Evolutionary conservation across 2,329 filamentous ascomycete genomes (phyloP), one percentile per base, ranked within the genome.

Genomic region (Leptoxyphium fumago): DNA sequence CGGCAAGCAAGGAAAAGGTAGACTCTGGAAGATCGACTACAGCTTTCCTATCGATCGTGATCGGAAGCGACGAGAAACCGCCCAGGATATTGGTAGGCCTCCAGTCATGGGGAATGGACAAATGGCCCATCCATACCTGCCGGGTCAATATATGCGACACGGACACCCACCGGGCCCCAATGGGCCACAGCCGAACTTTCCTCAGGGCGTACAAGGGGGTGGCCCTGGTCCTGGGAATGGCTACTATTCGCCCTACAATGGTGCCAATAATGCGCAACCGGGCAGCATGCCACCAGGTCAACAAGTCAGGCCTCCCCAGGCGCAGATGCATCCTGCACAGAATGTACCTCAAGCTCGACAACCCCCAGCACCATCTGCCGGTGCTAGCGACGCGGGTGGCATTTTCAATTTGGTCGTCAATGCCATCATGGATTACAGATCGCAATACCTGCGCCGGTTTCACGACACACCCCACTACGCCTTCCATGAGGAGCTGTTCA

Each of bases 11-110:
- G 77, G 76, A 43, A 80, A 80, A 59, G 77, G 77, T 40, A 78
- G 72, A 64, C 71, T 75, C 42, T 80, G 77, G 77, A 69, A 72
- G 44, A 70, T 79, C 52, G 72, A 76, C 40, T 70, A 72, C 18
- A 71, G 72, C 10, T 69, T 74, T 5, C 74, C 74, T 2, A 74
- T 78, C 38, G 74, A 78, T 50, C 77, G 75, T 50, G 64, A 66
- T 41, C 59, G 62, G 34, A 75, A 74, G 59, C 74, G 74, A 21
- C 38, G 55, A 61, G 65, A 26, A 68, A 69, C 32, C 5, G 32
- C 32, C 11, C 32, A 36, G 15, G 32, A 41, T 65, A 67, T 34
- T 64, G 21, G 21, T 26, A 66, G 38, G 65, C 64, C 29, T 58
- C 58, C 48, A 50, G 34, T 47, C 39, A 43, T 46, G 42, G 43